Evolutionary conservation across 257 asterid species (phyloP).

Genomic region (Mentha longifolia): DNA sequence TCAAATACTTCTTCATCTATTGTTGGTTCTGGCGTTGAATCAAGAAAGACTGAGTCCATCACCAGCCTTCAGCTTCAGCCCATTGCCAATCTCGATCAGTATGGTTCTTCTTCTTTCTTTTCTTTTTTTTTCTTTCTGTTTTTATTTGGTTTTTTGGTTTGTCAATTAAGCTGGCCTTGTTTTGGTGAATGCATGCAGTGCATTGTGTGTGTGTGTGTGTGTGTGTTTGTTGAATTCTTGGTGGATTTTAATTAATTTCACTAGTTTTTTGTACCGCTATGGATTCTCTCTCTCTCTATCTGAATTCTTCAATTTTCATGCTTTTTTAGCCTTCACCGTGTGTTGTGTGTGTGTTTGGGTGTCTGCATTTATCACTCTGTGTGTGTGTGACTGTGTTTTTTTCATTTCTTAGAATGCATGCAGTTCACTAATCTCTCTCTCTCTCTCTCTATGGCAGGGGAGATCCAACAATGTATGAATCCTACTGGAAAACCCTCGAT

Average conservation of each 20-base stretch:
- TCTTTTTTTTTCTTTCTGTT: neutral
- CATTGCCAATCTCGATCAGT: constrained; percentile 65
- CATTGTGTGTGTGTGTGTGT: neutral
- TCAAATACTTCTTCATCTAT: neutral
- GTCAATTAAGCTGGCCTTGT: neutral
- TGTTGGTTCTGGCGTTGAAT: neutral
- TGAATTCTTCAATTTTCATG: no score
- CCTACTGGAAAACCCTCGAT: constrained; percentile 34
- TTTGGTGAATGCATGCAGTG: neutral
- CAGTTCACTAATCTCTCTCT: neutral
- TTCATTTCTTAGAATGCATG: neutral
- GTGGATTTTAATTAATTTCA: no score
- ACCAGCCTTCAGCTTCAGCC: neutral
- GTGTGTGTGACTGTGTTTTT: neutral
- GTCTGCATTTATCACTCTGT: no score
- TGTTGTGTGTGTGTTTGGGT: no score
- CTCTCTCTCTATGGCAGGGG: constrained; percentile 32
- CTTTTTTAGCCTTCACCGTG: no score
- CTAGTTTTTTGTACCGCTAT: no score
- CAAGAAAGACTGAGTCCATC: neutral
- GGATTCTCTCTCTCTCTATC: no score
- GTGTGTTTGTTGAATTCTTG: no score
- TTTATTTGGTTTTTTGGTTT: neutral
- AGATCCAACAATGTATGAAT: constrained; percentile 42
- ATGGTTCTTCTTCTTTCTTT: neutral